Evolutionary conservation across 306 rosid species (phyloP).

Genomic region (Mimosa pudica): DNA sequence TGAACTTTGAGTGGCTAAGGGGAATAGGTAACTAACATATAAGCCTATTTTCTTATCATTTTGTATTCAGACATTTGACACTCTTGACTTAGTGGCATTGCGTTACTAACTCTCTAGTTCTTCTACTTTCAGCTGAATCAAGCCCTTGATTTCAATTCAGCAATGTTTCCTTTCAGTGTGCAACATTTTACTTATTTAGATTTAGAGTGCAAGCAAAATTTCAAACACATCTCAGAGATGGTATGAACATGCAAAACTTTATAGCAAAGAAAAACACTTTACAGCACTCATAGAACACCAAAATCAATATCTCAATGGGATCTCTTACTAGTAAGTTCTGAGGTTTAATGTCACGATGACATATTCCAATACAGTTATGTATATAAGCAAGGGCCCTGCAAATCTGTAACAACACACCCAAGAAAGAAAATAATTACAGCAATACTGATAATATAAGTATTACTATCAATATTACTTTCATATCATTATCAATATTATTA

Average conservation of each 20-base stretch:
- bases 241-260: background rate
- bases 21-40: too few species aligned
- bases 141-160: background rate
- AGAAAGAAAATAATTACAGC: background rate
- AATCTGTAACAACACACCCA: constrained; percentile 47
- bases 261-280: constrained; percentile 6
- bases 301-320: constrained; percentile 25
- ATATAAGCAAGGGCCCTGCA: constrained; percentile 47
- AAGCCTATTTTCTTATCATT: too few species aligned
- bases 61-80: too few species aligned
- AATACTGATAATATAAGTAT: background rate
- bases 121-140: background rate
- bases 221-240: constrained; percentile 14
- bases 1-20: too few species aligned
- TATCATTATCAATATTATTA: background rate
- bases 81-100: too few species aligned
- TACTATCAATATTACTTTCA: background rate
- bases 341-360: constrained; percentile 84
- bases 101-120: too few species aligned
- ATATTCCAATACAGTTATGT: constrained; percentile 73
- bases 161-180: background rate
- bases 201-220: constrained; percentile 15
- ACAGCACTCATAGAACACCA: constrained; percentile 6
- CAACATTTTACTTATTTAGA: background rate
- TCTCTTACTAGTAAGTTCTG: constrained; percentile 81